Evolutionary conservation across 306 rosid genomes (phyloP).

Genomic region (Prunus kanzakura): DNA sequence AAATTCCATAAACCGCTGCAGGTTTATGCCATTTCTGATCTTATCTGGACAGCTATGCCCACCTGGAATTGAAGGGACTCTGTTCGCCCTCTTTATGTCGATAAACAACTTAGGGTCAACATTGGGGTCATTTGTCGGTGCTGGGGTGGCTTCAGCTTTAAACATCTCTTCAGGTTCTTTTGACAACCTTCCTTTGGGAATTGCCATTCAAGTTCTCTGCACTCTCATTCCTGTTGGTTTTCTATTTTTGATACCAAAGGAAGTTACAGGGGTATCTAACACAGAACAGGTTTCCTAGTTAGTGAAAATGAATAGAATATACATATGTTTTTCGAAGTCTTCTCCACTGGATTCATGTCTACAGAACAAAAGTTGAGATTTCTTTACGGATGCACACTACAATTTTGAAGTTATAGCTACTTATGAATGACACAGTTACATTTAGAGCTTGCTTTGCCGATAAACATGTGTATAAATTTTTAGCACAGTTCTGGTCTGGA

Average conservation of each 20-base stretch:
- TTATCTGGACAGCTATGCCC: slow-evolving; percentile 86
- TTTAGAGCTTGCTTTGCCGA: slow-evolving; percentile 13
- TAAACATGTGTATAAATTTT: slow-evolving; percentile 10
- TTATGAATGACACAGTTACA: background rate
- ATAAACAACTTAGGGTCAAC: slow-evolving; percentile 76
- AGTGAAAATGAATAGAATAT: background rate
- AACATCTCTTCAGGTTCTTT: slow-evolving; percentile 76
- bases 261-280: slow-evolving; percentile 62
- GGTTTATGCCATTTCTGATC: slow-evolving; percentile 88
- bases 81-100: slow-evolving; percentile 89
- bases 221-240: slow-evolving; percentile 67
- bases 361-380: slow-evolving; percentile 10
- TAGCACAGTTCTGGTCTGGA: slow-evolving; percentile 17
- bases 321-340: background rate
- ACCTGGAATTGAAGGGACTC: slow-evolving; percentile 89
- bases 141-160: slow-evolving; percentile 66
- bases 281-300: background rate
- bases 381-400: slow-evolving; percentile 22
- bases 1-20: slow-evolving; percentile 40
- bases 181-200: slow-evolving; percentile 65
- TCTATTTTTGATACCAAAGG: slow-evolving; percentile 78
- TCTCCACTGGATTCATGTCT: background rate
- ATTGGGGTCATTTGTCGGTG: slow-evolving; percentile 67
- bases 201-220: slow-evolving; percentile 57
- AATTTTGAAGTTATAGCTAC: slow-evolving; percentile 11